These are phyloP conservation scores for Phytophthora pistaciae DNA, from an alignment of 352 stramenopile genomes.

Conservation along the genomic window DNA sequence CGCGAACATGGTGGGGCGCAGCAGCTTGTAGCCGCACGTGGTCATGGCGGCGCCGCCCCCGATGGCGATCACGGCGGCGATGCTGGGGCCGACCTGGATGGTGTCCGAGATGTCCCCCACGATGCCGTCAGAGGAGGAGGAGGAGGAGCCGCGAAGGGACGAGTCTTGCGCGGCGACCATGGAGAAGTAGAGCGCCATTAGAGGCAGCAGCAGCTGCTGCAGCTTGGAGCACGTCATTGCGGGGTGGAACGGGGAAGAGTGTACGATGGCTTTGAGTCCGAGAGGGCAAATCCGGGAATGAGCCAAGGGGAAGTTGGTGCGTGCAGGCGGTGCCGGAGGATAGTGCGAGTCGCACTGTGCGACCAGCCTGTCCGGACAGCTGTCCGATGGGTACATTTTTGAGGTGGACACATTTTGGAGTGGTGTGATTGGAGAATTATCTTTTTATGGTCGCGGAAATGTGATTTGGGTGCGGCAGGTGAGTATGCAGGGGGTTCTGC, in stretches of 20 bases:
- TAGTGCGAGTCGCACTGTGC: too few relatives aligned
- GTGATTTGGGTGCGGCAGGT: background rate
- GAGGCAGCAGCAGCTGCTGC: slow-evolving; percentile 25
- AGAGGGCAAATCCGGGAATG: slow-evolving; percentile 27
- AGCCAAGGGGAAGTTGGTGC: background rate
- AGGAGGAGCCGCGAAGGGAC: slow-evolving; percentile 18
- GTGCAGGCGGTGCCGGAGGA: background rate
- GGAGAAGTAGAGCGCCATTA: slow-evolving; percentile 25
- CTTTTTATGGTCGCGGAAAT: slow-evolving; percentile 15
- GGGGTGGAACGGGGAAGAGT: background rate
- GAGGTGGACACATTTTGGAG: background rate
- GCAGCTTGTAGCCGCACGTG: slow-evolving; percentile 56
- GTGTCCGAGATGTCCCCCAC: slow-evolving; percentile 30
- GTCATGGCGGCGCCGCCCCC: slow-evolving; percentile 41
- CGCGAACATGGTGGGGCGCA: slow-evolving; percentile 71
- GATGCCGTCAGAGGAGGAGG: slow-evolving; percentile 27
- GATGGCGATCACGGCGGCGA: slow-evolving; percentile 57
- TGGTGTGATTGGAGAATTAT: background rate
- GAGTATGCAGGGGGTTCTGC: slow-evolving; percentile 16
- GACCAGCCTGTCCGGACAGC: slow-evolving; percentile 15
- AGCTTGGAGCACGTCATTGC: slow-evolving; percentile 18
- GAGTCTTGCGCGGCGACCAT: slow-evolving; percentile 16
- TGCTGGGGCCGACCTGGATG: slow-evolving; percentile 43
- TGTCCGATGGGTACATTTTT: slow-evolving; percentile 3
- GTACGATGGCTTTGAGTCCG: background rate